Conservation (phyloP, 2,329 filamentous ascomycete genomes). For the Colletotrichum incanum region DNA sequence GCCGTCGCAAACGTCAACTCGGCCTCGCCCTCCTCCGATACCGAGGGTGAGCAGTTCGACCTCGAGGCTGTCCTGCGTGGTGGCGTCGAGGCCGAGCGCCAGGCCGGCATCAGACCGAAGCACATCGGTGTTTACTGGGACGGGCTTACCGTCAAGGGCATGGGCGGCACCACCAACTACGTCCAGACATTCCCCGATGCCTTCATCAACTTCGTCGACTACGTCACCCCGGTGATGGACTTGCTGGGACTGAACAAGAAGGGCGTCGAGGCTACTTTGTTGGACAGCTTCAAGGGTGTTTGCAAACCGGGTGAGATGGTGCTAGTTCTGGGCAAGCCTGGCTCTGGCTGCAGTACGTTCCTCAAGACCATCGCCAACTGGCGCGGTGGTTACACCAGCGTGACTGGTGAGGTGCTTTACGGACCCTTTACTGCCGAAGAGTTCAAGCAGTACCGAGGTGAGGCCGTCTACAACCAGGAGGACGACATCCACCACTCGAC, state of each 20-base stretch:
- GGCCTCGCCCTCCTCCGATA: conserved; percentile 55
- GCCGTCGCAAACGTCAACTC: conserved; percentile 53
- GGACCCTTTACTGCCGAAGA: conserved; percentile 80
- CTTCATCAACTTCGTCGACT: conserved; percentile 82
- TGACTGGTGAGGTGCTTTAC: conserved; percentile 81
- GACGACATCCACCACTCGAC: conserved; percentile 90
- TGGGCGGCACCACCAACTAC: conserved; percentile 81
- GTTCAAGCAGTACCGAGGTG: conserved; percentile 83
- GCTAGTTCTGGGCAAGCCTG: conserved; percentile 84
- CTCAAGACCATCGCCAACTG: conserved; percentile 79
- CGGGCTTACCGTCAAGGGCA: conserved; percentile 80
- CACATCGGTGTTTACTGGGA: conserved; percentile 87
- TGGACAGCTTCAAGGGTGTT: conserved; percentile 80
- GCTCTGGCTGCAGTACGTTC: conserved; percentile 80
- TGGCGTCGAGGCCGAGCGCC: conserved; percentile 78
- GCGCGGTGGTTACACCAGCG: conserved; percentile 68
- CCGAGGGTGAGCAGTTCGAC: conserved; percentile 76
- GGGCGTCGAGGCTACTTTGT: conserved; percentile 79
- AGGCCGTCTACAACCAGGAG: conserved; percentile 89
- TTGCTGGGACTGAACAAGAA: conserved; percentile 78
- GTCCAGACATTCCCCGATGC: conserved; percentile 84
- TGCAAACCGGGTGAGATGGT: conserved; percentile 91
- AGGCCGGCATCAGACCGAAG: conserved; percentile 86
- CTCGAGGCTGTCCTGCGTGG: conserved; percentile 82
- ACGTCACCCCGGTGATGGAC: conserved; percentile 75